Base-by-base conservation (phyloP, 2,329 filamentous ascomycete species). In the Cordyceps militaris region DNA sequence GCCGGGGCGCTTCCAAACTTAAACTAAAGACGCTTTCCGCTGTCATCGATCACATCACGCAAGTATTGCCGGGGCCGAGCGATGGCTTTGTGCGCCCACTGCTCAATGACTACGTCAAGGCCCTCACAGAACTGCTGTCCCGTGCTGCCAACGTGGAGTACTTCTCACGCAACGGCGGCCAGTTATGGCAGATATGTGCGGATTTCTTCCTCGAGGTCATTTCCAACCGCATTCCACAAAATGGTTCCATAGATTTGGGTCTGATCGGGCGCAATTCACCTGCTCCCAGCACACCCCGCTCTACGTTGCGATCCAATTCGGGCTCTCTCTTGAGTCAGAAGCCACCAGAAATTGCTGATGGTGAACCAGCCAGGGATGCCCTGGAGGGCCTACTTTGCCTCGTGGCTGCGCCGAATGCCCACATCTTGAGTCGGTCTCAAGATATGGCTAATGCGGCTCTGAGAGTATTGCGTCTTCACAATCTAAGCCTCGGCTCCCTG, bases 111-210 rank as follows among this genome's bases (percentile, higher is more conserved):
- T 96, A 97, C 68, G 79, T 89, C 63, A 96, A 89, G 73, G 82
- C 85, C 21, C 74, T 99, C 63, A 76, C 81, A 4, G 78, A 81
- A 28, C 72, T 97, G 3, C 79, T 97, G 19, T 82, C 84, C 43
- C 83, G 88, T 65, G 83, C 84, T 47, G 81, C 89, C 19, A 91
- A 95, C 69, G 84, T 88, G 28, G 95, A 97, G 71, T 86, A 91
- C 65, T 76, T 97, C 13, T 80, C 84, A 11, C 72, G 76, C 24
- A 71, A 75, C 16, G 70, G 74, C 3, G 76, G 75, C 21, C 77
- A 83, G 14, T 79, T 84, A 58, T 96, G 92, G 91, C 74, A 83
- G 49, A 72, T 74, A 10, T 82, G 87, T 52, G 79, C 88, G 16
- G 79, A 85, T 52, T 94, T 97, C 65, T 89, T 89, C 63, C 75